These are phyloP conservation scores for Vitis hybrid DNA, from an alignment of 177 flowering plant species.

Conservation along the genomic window DNA sequence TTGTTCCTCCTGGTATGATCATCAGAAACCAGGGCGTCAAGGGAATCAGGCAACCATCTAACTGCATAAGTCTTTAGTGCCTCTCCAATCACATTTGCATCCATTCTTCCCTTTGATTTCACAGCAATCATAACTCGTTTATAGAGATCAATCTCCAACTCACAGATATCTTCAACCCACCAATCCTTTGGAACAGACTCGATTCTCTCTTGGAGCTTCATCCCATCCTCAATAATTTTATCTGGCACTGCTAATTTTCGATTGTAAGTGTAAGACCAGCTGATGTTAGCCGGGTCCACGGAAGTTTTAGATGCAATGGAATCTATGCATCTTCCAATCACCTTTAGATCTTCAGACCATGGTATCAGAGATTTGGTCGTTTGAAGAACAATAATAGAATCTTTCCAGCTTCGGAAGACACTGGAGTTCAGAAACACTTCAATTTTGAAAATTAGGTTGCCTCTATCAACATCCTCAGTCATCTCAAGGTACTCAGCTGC, in stretches of 20 bases:
- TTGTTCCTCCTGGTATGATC: slow-evolving; percentile 47
- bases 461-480: slow-evolving; percentile 79
- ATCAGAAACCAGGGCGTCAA: slow-evolving; percentile 53
- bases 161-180: slow-evolving; percentile 97
- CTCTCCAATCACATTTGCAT: slow-evolving; percentile 65
- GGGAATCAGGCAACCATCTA: slow-evolving; percentile 81
- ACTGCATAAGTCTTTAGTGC: slow-evolving; percentile 68
- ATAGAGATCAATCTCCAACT: slow-evolving; percentile 79
- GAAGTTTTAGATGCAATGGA: slow-evolving; percentile 85
- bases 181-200: slow-evolving; percentile 77
- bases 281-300: slow-evolving; percentile 64
- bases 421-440: slow-evolving; percentile 86
- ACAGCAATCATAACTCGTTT: slow-evolving; percentile 72
- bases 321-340: slow-evolving; percentile 79
- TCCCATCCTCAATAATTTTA: slow-evolving; percentile 31
- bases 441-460: slow-evolving; percentile 74
- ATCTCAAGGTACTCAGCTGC: slow-evolving; percentile 86
- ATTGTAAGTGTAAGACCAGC: slow-evolving; percentile 82
- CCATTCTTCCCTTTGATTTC: slow-evolving; percentile 83
- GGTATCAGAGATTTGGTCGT: slow-evolving; percentile 68
- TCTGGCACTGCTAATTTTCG: slow-evolving; percentile 45
- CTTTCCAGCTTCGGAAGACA: slow-evolving; percentile 87
- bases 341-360: slow-evolving; percentile 82
- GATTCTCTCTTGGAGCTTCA: slow-evolving; percentile 23
- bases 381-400: slow-evolving; percentile 82